Evolutionary conservation across 352 stramenopile genomes (phyloP).

Genomic region (Phytophthora tubulina): DNA sequence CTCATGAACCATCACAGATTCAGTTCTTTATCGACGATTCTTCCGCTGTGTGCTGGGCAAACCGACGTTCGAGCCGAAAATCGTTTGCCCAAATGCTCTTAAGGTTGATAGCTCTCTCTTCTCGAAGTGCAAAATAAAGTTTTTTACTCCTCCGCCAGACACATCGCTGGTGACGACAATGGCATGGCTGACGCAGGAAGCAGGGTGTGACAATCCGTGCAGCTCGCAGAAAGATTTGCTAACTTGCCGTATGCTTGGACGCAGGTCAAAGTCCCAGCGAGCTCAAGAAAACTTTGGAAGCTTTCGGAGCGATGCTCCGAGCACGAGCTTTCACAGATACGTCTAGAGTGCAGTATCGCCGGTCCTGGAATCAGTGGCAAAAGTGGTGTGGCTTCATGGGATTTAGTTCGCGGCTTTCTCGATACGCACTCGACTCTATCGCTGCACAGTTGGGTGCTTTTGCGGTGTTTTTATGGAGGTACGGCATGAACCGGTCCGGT

Average conservation of each 20-base stretch:
- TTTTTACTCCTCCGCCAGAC: constrained; percentile 13
- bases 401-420: background rate
- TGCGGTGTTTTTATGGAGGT: constrained; percentile 28
- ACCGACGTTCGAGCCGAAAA: constrained; percentile 13
- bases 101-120: background rate
- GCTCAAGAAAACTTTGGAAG: constrained; percentile 20
- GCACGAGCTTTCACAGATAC: constrained; percentile 19
- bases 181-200: constrained; percentile 14
- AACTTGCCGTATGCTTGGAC: constrained; percentile 16
- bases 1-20: background rate
- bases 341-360: background rate
- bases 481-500: constrained; percentile 13
- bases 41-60: constrained; percentile 10
- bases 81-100: constrained; percentile 22
- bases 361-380: constrained; percentile 17
- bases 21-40: constrained; percentile 29
- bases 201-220: constrained; percentile 26
- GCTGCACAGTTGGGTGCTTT: constrained; percentile 14
- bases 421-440: background rate
- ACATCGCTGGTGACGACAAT: constrained; percentile 4
- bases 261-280: constrained; percentile 15
- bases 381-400: constrained; percentile 21
- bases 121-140: constrained; percentile 6
- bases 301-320: constrained; percentile 28
- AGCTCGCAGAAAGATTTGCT: constrained; percentile 13